These are phyloP conservation scores for Urochloa ruziziensis DNA, from an alignment of 176 grass and related monocot species.

Conservation along the genomic window DNA sequence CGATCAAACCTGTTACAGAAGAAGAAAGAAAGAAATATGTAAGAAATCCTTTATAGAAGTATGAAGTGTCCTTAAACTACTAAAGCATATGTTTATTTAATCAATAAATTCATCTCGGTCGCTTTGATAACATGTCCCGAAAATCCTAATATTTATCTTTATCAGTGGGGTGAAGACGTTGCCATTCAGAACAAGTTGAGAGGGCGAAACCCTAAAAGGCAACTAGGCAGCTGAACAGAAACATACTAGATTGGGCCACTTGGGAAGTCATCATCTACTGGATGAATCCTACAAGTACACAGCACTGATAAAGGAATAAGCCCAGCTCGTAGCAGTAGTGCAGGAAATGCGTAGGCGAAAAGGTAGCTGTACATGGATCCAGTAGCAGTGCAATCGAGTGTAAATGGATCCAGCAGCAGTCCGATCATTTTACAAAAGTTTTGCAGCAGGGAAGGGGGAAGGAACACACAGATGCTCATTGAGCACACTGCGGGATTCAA, in stretches of 20 bases:
- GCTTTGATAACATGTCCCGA: background rate
- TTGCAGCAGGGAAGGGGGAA: background rate
- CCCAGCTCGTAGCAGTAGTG: background rate
- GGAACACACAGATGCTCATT: too few relatives aligned
- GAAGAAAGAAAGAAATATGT: background rate
- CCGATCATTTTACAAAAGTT: background rate
- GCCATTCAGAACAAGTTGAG: background rate
- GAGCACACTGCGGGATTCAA: background rate
- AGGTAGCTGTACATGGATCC: background rate
- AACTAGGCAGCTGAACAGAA: too few relatives aligned
- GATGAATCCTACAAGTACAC: background rate
- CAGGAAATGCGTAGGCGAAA: background rate
- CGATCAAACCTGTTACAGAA: constrained; percentile 59
- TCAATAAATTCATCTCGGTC: too few relatives aligned
- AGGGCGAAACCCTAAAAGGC: background rate
- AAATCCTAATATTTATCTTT: background rate
- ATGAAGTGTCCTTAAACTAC: background rate
- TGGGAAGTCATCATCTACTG: background rate
- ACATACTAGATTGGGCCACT: background rate
- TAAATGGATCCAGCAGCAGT: background rate
- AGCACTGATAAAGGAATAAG: too few relatives aligned
- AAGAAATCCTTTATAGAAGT: background rate
- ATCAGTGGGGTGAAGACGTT: background rate
- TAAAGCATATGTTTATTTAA: background rate
- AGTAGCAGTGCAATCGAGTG: background rate